Conservation (phyloP, 2,329 filamentous ascomycete genomes). For the Ascochyta fabae region DNA sequence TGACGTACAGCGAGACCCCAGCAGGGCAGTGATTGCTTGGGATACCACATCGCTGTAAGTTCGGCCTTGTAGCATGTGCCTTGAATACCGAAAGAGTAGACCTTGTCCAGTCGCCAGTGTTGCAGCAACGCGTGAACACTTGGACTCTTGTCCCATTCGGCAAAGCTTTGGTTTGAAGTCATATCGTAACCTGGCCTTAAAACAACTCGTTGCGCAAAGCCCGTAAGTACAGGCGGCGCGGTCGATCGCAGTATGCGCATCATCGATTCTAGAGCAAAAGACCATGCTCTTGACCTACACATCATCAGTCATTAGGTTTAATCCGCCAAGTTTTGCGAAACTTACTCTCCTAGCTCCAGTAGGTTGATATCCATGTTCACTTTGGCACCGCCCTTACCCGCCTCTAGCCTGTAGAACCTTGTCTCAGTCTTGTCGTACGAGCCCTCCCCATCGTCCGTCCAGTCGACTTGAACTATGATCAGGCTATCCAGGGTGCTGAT, state of each 20-base stretch:
- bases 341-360: conserved; percentile 40
- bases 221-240: conserved; percentile 30
- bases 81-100: conserved; percentile 40
- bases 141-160: conserved; percentile 24
- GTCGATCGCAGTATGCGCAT: conserved; percentile 18
- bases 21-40: conserved; percentile 23
- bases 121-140: conserved; percentile 22
- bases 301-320: conserved; percentile 13
- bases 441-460: conserved; percentile 41
- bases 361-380: conserved; percentile 44
- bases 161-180: conserved; percentile 26
- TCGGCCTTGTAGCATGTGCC: conserved; percentile 40
- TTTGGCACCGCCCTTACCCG: conserved; percentile 19
- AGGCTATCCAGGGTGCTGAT: background rate
- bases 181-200: conserved; percentile 26
- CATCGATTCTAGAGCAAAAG: conserved; percentile 40
- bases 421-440: conserved; percentile 36
- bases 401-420: conserved; percentile 31
- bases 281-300: conserved; percentile 36
- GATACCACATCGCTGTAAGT: conserved; percentile 38
- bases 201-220: conserved; percentile 31
- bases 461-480: conserved; percentile 40
- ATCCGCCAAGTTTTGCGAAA: background rate
- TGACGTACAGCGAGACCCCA: conserved; percentile 44
- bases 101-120: conserved; percentile 30